Base-by-base conservation (phyloP, 2,329 filamentous ascomycete genomes). In the Setomelanomma holmii region DNA sequence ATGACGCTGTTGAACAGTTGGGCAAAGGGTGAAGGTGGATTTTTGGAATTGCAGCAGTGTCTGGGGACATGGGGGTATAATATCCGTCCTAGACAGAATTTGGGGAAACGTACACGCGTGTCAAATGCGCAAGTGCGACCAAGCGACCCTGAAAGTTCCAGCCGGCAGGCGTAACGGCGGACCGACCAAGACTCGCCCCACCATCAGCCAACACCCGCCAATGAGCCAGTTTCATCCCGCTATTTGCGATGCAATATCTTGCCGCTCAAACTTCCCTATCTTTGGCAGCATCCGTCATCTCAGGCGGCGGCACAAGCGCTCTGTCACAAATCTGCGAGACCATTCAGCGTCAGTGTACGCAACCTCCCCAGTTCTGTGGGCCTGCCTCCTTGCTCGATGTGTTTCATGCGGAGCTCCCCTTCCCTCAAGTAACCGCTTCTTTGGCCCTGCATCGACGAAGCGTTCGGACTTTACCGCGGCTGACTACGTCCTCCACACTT, bases 211-310 rank as follows among this genome's bases (percentile, higher is more conserved):
- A 42, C 43, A 19, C 45, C 53, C 34, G 43, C 50, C 35, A 49
- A 48, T 45, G 21, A 43, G 19, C 49, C 35, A 42, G 54, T 60
- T 60, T 55, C 58, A 58, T 30, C 46, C 58, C 54, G 40, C 39
- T 49, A 41, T 49, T 40, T 51, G 46, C 49, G 46, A 51, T 51
- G 33, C 40, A 40, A 22, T 23, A 40, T 44, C 27, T 44, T 46
- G 52, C 46, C 54, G 46, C 46, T 46, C 39, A 36, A 17, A 43
- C n/a, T n/a, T 17, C 44, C 47, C 54, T 62, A 56, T 60, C 52
- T 58, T 55, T 58, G 52, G 50, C 56, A 47, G 10, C 35, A 35
- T 27, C 34, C 41, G 38, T 27, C 40, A 38, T 36, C 12, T 20
- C 24, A 41, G 23, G 33, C 45, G 23, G 17, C 46, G 11, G 35